Percentiles rank a stretch among this genome's conserved stretches.
phyloP scores from a whole-genome alignment of 2,329 filamentous ascomycete species.

The Talaromyces sp. region DNA sequence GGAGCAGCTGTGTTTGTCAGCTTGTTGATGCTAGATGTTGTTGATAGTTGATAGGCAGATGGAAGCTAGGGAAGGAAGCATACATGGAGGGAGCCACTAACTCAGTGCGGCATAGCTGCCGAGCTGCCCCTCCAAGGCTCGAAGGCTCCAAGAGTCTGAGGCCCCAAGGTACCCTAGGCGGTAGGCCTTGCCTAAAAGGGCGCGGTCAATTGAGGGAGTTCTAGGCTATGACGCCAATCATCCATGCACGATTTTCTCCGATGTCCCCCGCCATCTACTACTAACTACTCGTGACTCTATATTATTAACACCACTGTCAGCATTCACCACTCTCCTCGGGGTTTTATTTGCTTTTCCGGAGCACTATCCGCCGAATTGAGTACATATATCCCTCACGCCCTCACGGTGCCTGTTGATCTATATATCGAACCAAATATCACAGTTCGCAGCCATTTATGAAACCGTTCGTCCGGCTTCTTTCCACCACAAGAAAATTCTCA shows the following conservation, averaged over 20 bases:
- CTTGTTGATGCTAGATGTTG: neutral
- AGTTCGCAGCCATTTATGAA: slow-evolving; percentile 4
- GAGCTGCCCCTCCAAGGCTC: neutral
- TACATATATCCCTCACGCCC: neutral
- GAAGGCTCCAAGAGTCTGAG: neutral
- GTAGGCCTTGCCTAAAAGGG: neutral
- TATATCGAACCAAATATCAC: neutral
- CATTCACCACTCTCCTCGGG: neutral
- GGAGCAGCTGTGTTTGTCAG: neutral
- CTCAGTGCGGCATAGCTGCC: neutral
- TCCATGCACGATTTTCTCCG: neutral
- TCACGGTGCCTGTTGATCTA: neutral
- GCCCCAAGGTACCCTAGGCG: neutral
- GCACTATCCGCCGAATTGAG: neutral
- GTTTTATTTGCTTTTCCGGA: neutral
- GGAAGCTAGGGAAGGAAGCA: neutral
- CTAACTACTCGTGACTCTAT: neutral
- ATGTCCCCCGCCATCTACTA: neutral
- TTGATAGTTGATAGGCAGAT: neutral
- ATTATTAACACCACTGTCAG: neutral
- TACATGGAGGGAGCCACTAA: neutral
- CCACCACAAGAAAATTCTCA: neutral
- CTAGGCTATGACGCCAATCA: neutral
- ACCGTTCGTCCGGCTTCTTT: neutral
- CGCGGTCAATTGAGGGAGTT: neutral